These are phyloP conservation scores for Alternaria sp. DNA, from an alignment of 2,329 filamentous ascomycete genomes.

Conservation along the genomic window DNA sequence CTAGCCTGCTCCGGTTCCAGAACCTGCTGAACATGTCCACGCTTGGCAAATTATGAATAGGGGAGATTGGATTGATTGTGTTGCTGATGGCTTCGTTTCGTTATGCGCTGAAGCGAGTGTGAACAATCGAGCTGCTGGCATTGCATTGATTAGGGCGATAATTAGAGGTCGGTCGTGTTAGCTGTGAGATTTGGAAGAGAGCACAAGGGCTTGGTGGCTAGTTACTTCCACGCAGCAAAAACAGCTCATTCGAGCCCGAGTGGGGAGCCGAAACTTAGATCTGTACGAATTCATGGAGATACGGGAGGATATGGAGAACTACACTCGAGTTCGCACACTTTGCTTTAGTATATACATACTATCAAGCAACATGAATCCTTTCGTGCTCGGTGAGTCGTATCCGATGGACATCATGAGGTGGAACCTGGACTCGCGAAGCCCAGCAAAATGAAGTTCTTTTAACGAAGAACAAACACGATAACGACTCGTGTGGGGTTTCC, in stretches of 20 bases:
- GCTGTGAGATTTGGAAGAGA: background rate
- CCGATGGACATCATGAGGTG: background rate
- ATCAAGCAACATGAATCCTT: background rate
- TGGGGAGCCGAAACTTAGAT: background rate
- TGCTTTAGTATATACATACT: background rate
- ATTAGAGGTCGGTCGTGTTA: background rate
- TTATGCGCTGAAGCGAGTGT: slow-evolving; percentile 15
- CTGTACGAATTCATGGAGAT: background rate
- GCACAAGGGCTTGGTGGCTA: background rate
- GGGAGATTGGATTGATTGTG: slow-evolving; percentile 10
- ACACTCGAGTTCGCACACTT: background rate
- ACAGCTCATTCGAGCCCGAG: background rate
- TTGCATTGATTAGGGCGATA: slow-evolving; percentile 16
- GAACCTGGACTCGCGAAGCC: background rate
- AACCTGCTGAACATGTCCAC: slow-evolving; percentile 1
- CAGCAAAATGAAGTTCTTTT: background rate
- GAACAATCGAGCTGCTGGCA: slow-evolving; percentile 17
- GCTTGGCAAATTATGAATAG: background rate
- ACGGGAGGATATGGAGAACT: background rate
- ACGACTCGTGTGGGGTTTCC: background rate
- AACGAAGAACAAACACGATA: background rate
- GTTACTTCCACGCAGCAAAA: background rate
- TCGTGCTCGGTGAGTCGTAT: background rate
- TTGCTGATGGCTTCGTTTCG: slow-evolving; percentile 12
- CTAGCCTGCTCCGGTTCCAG: background rate